Base-by-base conservation (phyloP, 2,329 filamentous ascomycete genomes). In the Trichoderma atrobrunneum region DNA sequence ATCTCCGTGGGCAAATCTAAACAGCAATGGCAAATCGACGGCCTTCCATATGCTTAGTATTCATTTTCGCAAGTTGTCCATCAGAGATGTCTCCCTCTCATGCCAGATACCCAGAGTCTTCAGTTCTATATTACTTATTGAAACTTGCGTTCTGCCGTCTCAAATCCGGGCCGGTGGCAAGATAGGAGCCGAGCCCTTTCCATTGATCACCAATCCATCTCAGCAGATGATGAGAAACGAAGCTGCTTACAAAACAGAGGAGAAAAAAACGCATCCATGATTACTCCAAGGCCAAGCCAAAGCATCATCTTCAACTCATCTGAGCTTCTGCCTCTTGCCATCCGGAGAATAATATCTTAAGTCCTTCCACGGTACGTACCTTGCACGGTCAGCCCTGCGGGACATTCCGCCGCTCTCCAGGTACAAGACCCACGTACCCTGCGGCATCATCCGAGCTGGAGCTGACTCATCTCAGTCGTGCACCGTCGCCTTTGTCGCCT, bases 311-410 rank as follows among this genome's bases (percentile, higher is more conserved):
- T 34, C 28, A 48, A 7, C 28, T 18, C 8, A 32, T 32, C 57
- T n/a, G 18, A 3, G 10, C 5, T 7, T 21, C 30, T 59, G 18
- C 56, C n/a, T 30, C 10, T 59, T 59, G 18, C 12, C 30, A 21
- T 32, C 30, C 64, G 66, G 66, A 69, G 56, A 51, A 48, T 21
- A 61, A 48, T 16, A n/a, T 32, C 66, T 34, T 28, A 69, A 34
- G n/a, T 69, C 66, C 66, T 36, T 70, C 16, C 18, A 70, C 16
- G 57, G 66, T 69, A 69, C 28, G 48, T 32, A 26, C 16, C 21
- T 7, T 7, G 5, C n/a, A 51, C 4, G 43, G 43, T 12, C 48
- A 54, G 48, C 21, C n/a, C 14, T 10, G 64, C 64, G 64, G 64
- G 32, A 67, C 10, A 39, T 67, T n/a, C 64, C 64, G 64, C 26